Base-by-base conservation (phyloP, 202 grass and related monocot species). In the Panicum virgatum region DNA sequence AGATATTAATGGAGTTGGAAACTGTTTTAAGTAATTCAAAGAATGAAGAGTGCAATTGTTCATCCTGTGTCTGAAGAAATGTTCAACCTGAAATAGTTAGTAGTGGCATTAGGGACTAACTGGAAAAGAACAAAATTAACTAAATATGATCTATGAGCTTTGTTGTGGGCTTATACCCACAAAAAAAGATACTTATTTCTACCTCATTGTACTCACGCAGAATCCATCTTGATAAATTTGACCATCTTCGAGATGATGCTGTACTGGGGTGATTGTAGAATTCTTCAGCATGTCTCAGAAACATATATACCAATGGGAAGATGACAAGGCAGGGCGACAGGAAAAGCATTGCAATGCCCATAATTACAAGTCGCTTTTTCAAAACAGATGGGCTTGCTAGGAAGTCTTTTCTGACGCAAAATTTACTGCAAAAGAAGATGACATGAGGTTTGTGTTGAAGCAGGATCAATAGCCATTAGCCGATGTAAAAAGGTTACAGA, bases 171-270 rank as follows among this genome's bases (percentile, higher is more conserved):
- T 15, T 71, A 46, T 50, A n/a, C 26, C 15, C 67, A 9, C n/a
- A 34, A 45, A 27, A 36, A 18, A 65, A 56, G 8, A 40, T 43
- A 62, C 23, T 43, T 64, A 34, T 69, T 53, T 65, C 42, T 69
- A 94, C 92, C 92, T 94, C 92, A 44, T 94, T 94, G 67, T 91
- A 91, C 73, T 94, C 92, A 72, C 92, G 75, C 45, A 94, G 86
- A 79, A 91, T 94, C 92, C 92, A 94, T 78, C 88, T 89, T 44
- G 92, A 87, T 34, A 94, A 80, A 79, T 91, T 94, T 15, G 92
- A 94, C 92, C 92, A 94, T 72, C 89, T 81, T 79, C 92, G 86
- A 82, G 92, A 89, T 59, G 89, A 94, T 46, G 86, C 92, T 51
- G 89, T 91, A 44, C 86, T 89, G 45, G 92, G 92, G 50, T 94